Evolutionary conservation across 176 grass and related monocot genomes (phyloP).

Genomic region (Calamus simplicifolius): DNA sequence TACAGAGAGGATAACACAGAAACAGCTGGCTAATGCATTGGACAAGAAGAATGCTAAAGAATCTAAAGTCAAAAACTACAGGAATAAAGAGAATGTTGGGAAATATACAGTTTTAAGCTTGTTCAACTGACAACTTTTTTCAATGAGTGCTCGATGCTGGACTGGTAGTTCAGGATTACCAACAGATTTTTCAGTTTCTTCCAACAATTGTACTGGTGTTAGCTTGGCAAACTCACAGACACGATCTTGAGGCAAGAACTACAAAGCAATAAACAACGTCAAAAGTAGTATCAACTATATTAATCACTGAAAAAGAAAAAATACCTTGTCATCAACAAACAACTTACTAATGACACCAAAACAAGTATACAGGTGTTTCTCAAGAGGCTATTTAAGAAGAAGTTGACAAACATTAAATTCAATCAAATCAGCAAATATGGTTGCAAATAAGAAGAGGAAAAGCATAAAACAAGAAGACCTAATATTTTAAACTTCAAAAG

Average conservation of each 20-base stretch:
- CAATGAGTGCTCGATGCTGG: slow-evolving; percentile 59
- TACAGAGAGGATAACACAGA: too few species aligned
- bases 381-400: too few species aligned
- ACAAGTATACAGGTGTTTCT: too few species aligned
- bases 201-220: slow-evolving; percentile 70
- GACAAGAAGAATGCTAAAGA: too few species aligned
- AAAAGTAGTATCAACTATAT: slow-evolving; percentile 14
- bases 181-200: slow-evolving; percentile 96
- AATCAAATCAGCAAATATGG: too few species aligned
- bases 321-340: neutral
- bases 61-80: neutral
- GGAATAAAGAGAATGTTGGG: neutral
- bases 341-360: neutral
- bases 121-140: slow-evolving; percentile 57
- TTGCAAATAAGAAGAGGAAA: too few species aligned
- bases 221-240: slow-evolving; percentile 92
- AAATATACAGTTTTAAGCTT: slow-evolving; percentile 69
- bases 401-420: too few species aligned
- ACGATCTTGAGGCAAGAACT: slow-evolving; percentile 91
- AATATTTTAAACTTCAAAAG: too few species aligned
- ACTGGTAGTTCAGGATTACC: slow-evolving; percentile 71
- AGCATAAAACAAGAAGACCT: too few species aligned
- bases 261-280: slow-evolving; percentile 13
- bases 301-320: neutral
- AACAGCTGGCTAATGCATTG: too few species aligned